These are phyloP conservation scores for Lasiodiplodia sp. DNA, from an alignment of 2,329 filamentous ascomycete genomes.

Conservation along the genomic window DNA sequence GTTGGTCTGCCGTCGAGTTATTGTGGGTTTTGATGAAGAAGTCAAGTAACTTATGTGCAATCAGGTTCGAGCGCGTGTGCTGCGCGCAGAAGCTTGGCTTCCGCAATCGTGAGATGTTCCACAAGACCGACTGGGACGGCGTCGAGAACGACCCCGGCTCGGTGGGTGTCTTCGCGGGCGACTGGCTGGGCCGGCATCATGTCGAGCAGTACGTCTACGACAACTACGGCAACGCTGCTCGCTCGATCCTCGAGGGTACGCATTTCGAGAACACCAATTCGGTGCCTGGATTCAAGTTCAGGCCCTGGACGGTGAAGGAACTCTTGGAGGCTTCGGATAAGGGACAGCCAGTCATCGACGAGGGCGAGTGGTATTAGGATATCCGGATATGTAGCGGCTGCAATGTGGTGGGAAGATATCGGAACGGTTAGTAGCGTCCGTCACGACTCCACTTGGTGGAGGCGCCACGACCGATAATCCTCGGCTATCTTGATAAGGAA, in stretches of 20 bases:
- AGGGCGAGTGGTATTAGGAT: not conserved
- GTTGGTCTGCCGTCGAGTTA: constrained; percentile 28
- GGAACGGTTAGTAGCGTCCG: too few species aligned
- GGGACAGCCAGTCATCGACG: not conserved
- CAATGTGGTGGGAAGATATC: too few species aligned
- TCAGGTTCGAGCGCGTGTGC: constrained; percentile 38
- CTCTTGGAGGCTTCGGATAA: not conserved
- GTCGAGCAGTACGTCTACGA: not conserved
- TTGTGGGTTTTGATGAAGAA: constrained; percentile 1
- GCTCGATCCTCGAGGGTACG: not conserved
- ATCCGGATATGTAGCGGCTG: constrained; percentile 9
- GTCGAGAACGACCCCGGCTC: not conserved
- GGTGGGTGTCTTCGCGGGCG: not conserved
- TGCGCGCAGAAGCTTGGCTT: constrained; percentile 45
- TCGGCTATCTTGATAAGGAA: not conserved
- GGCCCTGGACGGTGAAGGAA: constrained; percentile 31
- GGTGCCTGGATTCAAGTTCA: not conserved
- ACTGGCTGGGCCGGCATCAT: not conserved
- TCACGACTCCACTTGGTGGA: too few species aligned
- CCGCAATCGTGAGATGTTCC: constrained; percentile 45
- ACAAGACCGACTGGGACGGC: constrained; percentile 41
- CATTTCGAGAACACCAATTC: not conserved
- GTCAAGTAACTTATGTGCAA: constrained; percentile 31
- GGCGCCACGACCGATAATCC: not conserved
- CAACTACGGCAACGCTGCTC: not conserved